Evolutionary conservation across 768 basidiomycete genomes (phyloP).

Genomic region (Filobasidium floriforme): DNA sequence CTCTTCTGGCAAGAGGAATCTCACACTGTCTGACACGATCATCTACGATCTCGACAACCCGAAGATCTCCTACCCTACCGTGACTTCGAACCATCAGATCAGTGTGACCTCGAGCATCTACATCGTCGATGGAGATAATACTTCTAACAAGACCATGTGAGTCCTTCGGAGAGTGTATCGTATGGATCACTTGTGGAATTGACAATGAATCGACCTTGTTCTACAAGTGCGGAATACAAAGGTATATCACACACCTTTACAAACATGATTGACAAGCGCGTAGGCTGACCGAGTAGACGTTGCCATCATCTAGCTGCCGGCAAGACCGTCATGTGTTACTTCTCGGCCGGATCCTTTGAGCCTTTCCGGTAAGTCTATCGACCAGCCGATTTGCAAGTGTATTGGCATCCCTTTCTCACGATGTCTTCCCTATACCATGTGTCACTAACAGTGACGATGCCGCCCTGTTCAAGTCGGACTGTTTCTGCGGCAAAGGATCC

Average conservation of each 20-base stretch:
- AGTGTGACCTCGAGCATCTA: not conserved
- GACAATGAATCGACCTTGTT: not conserved
- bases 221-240: not conserved
- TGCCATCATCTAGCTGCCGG: slow-evolving; percentile 11
- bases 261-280: not conserved
- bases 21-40: not conserved
- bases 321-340: slow-evolving; percentile 33
- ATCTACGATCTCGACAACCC: not conserved
- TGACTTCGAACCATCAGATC: not conserved
- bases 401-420: not conserved
- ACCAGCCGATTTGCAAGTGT: not conserved
- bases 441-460: slow-evolving; percentile 17
- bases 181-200: not conserved
- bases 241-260: not conserved
- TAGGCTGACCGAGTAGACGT: not conserved
- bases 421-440: not conserved
- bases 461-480: slow-evolving; percentile 21
- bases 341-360: slow-evolving; percentile 32
- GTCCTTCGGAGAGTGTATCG: not conserved
- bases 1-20: not conserved
- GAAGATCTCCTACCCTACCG: not conserved
- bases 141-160: not conserved
- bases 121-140: not conserved
- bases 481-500: slow-evolving; percentile 27
- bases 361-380: slow-evolving; percentile 22